These are phyloP conservation scores for Kazachstania kunashirensis DNA, from an alignment of 805 yeast genomes.

Conservation along the genomic window DNA sequence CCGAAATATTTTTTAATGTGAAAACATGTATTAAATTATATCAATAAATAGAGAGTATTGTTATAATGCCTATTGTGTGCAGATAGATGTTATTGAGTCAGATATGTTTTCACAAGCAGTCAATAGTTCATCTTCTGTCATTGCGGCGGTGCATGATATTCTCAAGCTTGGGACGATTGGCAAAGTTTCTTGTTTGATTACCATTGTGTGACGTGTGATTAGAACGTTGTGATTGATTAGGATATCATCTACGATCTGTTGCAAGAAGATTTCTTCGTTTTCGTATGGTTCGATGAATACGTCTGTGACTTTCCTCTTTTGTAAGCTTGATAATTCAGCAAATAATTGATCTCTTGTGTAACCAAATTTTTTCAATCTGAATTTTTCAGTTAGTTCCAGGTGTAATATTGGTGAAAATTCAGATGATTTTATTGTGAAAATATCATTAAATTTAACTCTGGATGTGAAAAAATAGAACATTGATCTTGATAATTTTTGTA, in stretches of 20 bases:
- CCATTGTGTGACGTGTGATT: slow-evolving; percentile 52
- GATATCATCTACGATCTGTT: slow-evolving; percentile 50
- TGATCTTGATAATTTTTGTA: slow-evolving; percentile 34
- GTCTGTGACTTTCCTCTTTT: slow-evolving; percentile 27
- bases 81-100: slow-evolving; percentile 17
- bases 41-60: too few species aligned
- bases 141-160: slow-evolving; percentile 39
- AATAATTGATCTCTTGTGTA: slow-evolving; percentile 23
- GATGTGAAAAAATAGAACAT: slow-evolving; percentile 35
- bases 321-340: slow-evolving; percentile 17
- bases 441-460: slow-evolving; percentile 30
- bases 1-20: too few species aligned
- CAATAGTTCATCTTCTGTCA: slow-evolving; percentile 37
- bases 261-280: slow-evolving; percentile 52
- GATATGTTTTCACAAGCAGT: slow-evolving; percentile 34
- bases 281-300: slow-evolving; percentile 31
- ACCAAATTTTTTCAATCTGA: slow-evolving; percentile 25
- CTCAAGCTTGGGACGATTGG: slow-evolving; percentile 58
- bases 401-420: slow-evolving; percentile 61
- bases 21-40: too few species aligned
- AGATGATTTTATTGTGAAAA: slow-evolving; percentile 45
- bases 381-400: slow-evolving; percentile 42
- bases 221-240: slow-evolving; percentile 45
- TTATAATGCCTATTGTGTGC: too few species aligned
- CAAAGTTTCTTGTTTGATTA: slow-evolving; percentile 63